Evolutionary conservation across 306 rosid genomes (phyloP).

Genomic region (Carpinus viminea): DNA sequence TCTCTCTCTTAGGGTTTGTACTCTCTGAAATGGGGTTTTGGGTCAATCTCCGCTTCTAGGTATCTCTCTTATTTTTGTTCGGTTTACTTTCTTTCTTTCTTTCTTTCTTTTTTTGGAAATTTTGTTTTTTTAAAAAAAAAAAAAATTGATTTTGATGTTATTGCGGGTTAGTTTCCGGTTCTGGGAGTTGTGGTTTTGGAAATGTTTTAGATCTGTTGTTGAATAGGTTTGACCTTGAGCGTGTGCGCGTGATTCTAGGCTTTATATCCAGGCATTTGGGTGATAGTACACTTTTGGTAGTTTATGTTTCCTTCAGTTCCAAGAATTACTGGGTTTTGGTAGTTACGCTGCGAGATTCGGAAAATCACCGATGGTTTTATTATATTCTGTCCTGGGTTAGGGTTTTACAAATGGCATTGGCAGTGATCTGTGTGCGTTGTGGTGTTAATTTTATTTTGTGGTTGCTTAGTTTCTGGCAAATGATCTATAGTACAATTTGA

Average conservation of each 20-base stretch:
- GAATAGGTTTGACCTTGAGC: background rate
- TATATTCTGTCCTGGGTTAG: background rate
- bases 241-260: background rate
- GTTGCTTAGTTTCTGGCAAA: background rate
- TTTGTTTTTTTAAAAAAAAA: background rate
- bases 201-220: constrained; percentile 7
- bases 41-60: constrained; percentile 3
- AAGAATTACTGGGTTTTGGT: background rate
- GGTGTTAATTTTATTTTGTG: background rate
- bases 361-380: background rate
- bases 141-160: background rate
- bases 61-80: background rate
- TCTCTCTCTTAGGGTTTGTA: background rate
- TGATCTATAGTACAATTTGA: background rate
- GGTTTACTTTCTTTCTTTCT: background rate
- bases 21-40: background rate
- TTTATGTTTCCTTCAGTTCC: background rate
- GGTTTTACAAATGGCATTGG: background rate
- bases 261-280: background rate
- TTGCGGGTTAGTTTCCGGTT: background rate
- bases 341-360: background rate
- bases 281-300: background rate
- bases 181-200: background rate
- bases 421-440: background rate
- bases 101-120: background rate